Evolutionary conservation across 2,329 filamentous ascomycete genomes (phyloP), one percentile per base, ranked within the genome.

Genomic region (Hypoxylon sp.): DNA sequence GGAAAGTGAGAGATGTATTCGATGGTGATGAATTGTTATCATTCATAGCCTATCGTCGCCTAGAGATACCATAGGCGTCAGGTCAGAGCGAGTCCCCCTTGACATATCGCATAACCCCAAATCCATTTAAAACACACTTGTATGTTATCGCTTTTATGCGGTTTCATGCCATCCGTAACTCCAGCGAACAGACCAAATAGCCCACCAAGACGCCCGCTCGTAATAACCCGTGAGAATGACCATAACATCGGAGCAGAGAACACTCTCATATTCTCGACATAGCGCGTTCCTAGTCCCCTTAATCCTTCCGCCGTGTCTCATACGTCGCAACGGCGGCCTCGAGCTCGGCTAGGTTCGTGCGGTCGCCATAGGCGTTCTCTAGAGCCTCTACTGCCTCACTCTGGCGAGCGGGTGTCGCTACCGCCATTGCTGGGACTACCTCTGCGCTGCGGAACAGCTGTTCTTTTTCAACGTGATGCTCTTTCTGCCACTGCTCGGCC

Each of bases 341-440:
- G 32, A 87, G 77, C 68, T 82, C 82, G 27, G 82, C 80, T 3
- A 87, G 77, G 68, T 81, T 86, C 29, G 82, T 82, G 13, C 84
- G 80, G 67, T 84, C 83, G 51, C 85, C 84, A 65, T 86, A 87
- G 62, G 84, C 81, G 37, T 86, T 81, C 76, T 85, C 78, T 61
- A 83, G 77, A 19, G 81, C 79, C 65, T 84, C 80, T 58, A 76
- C 67, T 77, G 78, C 56, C 75, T 31, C 24, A 24, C 17, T 24
- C 17, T 17, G 76, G 56, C 80, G 55, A 78, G n/a, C 31, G 11
- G 56, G 42, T 27, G 72, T 74, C 39, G 79, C 51, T 10, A 55
- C 78, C 47, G 79, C 69, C 21, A 69, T 72, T 27, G 79, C 39
- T 1, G 57, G 78, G 7, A 17, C 54, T 29, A 54, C 39, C 67